Evolutionary conservation across 2,329 filamentous ascomycete genomes (phyloP).

Genomic region (Fusarium brachygibbosum): DNA sequence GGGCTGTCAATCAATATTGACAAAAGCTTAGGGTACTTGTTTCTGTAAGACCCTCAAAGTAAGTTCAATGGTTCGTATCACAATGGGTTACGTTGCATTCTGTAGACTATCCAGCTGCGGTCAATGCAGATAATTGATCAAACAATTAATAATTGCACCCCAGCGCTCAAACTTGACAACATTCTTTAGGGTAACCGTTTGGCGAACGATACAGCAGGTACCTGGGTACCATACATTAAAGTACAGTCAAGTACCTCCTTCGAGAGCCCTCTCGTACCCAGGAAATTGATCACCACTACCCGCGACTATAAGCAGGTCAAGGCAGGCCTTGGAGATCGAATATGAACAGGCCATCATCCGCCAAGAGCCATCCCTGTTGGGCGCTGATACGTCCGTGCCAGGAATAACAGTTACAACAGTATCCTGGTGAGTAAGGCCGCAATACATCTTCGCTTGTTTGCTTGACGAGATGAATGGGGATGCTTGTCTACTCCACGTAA

Average conservation of each 20-base stretch:
- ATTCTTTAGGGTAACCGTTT: constrained; percentile 8
- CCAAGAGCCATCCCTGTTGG: constrained; percentile 20
- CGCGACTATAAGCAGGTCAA: not conserved
- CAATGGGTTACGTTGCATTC: not conserved
- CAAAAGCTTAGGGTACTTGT: not conserved
- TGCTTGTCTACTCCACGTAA: not conserved
- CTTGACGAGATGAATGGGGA: not conserved
- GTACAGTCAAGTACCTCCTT: not conserved
- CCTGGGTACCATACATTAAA: not conserved
- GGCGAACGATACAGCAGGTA: not conserved
- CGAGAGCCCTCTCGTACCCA: not conserved
- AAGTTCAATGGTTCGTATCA: constrained; percentile 5
- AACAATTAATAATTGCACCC: not conserved
- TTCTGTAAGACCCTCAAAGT: not conserved
- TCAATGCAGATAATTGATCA: not conserved
- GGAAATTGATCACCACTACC: constrained; percentile 15
- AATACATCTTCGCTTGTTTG: constrained; percentile 24
- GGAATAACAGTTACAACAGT: not conserved
- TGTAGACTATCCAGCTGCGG: not conserved
- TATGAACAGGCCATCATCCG: not conserved
- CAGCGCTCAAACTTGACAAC: not conserved
- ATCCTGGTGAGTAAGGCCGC: constrained; percentile 32
- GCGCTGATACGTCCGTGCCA: not conserved
- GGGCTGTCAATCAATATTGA: constrained; percentile 1
- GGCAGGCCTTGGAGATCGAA: not conserved